A percentile compares a stretch with the other conserved stretches of the same genome.
These are phyloP conservation scores for Exophiala bonariae DNA, from an alignment of 2,329 filamentous ascomycete species.

Conservation along the genomic window DNA sequence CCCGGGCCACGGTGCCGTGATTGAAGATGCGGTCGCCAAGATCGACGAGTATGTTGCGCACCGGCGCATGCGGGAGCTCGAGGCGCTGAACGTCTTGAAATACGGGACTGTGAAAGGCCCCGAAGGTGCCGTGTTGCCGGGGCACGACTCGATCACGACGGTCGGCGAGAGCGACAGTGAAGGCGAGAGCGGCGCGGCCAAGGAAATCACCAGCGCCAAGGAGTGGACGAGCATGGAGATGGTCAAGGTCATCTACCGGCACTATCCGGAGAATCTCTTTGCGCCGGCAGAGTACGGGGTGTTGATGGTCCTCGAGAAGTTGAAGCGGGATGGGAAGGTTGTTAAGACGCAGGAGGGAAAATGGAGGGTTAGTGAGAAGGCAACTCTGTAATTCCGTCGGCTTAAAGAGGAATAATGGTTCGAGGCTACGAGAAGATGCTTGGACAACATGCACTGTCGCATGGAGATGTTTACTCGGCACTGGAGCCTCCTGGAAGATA, in stretches of 20 bases:
- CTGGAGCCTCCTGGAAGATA: too few species aligned
- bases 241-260: slow-evolving; percentile 82
- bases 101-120: slow-evolving; percentile 34
- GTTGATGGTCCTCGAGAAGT: slow-evolving; percentile 75
- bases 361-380: slow-evolving; percentile 28
- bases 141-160: slow-evolving; percentile 28
- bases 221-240: slow-evolving; percentile 74
- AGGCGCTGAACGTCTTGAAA: slow-evolving; percentile 67
- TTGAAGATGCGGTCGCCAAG: slow-evolving; percentile 69
- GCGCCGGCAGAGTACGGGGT: slow-evolving; percentile 74
- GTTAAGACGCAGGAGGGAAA: slow-evolving; percentile 26
- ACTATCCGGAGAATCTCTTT: slow-evolving; percentile 74
- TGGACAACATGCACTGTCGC: too few species aligned
- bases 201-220: slow-evolving; percentile 31
- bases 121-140: slow-evolving; percentile 5
- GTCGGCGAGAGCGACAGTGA: slow-evolving; percentile 19
- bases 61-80: slow-evolving; percentile 73
- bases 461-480: too few species aligned
- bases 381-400: slow-evolving; percentile 17
- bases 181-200: slow-evolving; percentile 32
- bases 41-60: slow-evolving; percentile 83
- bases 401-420: too few species aligned
- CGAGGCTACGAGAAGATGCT: too few species aligned
- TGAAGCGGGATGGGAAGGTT: slow-evolving; percentile 72
- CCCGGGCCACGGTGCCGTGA: slow-evolving; percentile 80